A percentile compares a stretch with the other conserved stretches of the same genome.
These are phyloP conservation scores for Colletotrichum sansevieriae DNA, from an alignment of 2,329 filamentous ascomycete genomes.

Conservation along the genomic window DNA sequence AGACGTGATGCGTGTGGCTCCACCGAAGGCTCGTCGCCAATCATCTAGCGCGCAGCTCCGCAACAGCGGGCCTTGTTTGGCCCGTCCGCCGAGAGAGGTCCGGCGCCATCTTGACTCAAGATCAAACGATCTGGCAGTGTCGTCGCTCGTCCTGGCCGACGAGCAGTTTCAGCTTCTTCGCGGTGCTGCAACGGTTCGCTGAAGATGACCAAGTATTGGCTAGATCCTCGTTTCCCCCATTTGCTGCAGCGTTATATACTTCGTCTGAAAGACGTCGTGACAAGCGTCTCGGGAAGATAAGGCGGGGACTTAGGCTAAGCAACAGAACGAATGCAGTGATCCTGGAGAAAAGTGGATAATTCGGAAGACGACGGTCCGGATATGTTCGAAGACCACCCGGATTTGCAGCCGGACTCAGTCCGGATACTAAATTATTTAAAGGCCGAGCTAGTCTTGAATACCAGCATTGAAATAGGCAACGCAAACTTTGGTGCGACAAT, in stretches of 20 bases:
- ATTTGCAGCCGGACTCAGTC: background rate
- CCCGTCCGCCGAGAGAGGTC: background rate
- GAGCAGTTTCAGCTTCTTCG: conserved; percentile 48
- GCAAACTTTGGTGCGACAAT: background rate
- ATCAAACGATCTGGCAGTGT: conserved; percentile 51
- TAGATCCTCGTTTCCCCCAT: conserved; percentile 14
- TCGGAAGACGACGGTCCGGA: background rate
- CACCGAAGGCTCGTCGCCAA: conserved; percentile 22
- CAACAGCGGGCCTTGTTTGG: background rate
- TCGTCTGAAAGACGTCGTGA: background rate
- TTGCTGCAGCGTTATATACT: too few species aligned
- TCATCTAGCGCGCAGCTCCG: background rate
- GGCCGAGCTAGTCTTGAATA: background rate
- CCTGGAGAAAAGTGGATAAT: background rate
- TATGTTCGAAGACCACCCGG: background rate
- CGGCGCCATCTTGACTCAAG: background rate
- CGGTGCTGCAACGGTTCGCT: background rate
- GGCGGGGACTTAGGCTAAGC: too few species aligned
- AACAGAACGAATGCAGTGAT: background rate
- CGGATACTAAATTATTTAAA: background rate
- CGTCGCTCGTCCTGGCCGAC: conserved; percentile 64
- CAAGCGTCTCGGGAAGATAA: background rate
- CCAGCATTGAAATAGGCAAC: too few species aligned
- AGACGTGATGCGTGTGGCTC: background rate
- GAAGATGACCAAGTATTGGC: conserved; percentile 36